phyloP scores from a whole-genome alignment of 2,329 filamentous ascomycete species.

The Diaporthe sp. region DNA sequence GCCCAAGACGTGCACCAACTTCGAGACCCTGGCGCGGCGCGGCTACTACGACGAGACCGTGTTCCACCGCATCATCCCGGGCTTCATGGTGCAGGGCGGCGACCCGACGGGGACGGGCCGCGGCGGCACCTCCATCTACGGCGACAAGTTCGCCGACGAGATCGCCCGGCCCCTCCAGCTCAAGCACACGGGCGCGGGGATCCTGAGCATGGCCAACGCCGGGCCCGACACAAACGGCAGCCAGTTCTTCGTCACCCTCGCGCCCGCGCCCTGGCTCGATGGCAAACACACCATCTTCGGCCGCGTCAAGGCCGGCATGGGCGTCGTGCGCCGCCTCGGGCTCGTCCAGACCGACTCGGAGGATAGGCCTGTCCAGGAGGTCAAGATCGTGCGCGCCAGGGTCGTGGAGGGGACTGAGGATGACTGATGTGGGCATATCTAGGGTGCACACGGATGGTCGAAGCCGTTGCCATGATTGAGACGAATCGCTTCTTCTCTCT shows the following conservation, averaged over 20 bases:
- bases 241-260: constrained; percentile 96
- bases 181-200: constrained; percentile 92
- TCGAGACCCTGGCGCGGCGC: constrained; percentile 80
- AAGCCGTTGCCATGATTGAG: not conserved
- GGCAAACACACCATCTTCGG: constrained; percentile 98
- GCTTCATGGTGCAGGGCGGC: constrained; percentile 97
- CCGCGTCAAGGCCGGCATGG: constrained; percentile 85
- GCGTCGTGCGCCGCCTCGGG: constrained; percentile 88
- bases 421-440: not conserved
- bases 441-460: not conserved
- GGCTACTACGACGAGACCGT: constrained; percentile 90
- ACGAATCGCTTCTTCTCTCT: not conserved
- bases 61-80: constrained; percentile 94
- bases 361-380: constrained; percentile 84
- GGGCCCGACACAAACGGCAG: constrained; percentile 94
- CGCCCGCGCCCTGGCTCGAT: constrained; percentile 95
- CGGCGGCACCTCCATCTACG: constrained; percentile 90
- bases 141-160: constrained; percentile 95
- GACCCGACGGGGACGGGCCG: constrained; percentile 95
- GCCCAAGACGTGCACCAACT: constrained; percentile 91
- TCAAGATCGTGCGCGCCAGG: constrained; percentile 82
- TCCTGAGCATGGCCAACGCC: constrained; percentile 97
- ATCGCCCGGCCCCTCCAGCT: constrained; percentile 67
- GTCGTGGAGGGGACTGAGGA: constrained; percentile 71
- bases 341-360: constrained; percentile 85